These are phyloP conservation scores for Themeda triandra DNA, from an alignment of 176 grass and related monocot genomes.

Conservation along the genomic window DNA sequence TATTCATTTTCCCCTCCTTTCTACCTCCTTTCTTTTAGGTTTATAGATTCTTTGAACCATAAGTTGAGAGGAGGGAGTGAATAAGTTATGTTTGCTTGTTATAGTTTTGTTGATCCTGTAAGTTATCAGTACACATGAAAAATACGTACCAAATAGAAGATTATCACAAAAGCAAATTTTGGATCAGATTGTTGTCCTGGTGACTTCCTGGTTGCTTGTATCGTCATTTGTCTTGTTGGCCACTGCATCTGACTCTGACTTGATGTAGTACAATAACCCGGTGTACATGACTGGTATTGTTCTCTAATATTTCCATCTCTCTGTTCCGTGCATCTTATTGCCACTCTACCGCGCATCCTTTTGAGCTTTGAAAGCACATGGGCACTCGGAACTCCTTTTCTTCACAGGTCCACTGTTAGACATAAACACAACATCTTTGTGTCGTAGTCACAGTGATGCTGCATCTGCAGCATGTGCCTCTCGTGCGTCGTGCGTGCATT, in stretches of 20 bases:
- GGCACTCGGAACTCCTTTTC: background rate
- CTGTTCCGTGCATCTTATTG: background rate
- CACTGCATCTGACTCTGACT: background rate
- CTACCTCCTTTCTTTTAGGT: conserved; percentile 12
- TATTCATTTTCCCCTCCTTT: conserved; percentile 27
- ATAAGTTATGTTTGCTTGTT: conserved; percentile 29
- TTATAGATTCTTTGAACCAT: conserved; percentile 34
- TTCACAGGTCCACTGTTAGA: background rate
- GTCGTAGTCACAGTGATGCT: background rate
- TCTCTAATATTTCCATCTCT: background rate
- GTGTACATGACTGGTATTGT: too few relatives aligned
- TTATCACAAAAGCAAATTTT: background rate
- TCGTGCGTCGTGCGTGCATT: background rate
- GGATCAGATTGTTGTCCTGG: background rate
- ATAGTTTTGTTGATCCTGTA: conserved; percentile 10
- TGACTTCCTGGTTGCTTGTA: background rate
- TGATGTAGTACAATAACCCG: background rate
- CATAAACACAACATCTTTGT: background rate
- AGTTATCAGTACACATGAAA: conserved; percentile 9
- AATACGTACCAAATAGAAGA: conserved; percentile 5
- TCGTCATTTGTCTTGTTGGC: background rate
- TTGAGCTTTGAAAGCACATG: background rate
- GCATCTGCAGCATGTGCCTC: conserved; percentile 1
- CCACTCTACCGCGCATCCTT: background rate
- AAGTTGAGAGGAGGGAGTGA: conserved; percentile 15